Percentiles rank a stretch among this genome's conserved stretches.
Conservation (phyloP, 1,284 basidiomycete genomes). For the Earliella scabrosa region DNA sequence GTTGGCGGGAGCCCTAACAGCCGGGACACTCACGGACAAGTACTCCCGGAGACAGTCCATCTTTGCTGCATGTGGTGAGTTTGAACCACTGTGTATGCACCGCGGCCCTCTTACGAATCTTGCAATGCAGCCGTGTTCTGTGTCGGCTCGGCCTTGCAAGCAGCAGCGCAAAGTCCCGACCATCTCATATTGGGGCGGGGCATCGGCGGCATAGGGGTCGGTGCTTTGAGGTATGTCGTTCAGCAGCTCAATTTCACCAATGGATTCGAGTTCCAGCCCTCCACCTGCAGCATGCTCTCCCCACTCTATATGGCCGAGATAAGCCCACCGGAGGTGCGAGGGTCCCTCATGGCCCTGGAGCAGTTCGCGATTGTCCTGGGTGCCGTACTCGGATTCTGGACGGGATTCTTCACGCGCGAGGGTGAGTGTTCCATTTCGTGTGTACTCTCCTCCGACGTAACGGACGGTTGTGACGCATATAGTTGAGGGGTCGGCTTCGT, state of each 20-base stretch:
- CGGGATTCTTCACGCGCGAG: slow-evolving; percentile 72
- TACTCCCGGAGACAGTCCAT: slow-evolving; percentile 72
- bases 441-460: background rate
- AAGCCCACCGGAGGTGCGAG: slow-evolving; percentile 79
- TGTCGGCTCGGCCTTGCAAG: slow-evolving; percentile 73
- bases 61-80: slow-evolving; percentile 65
- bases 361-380: slow-evolving; percentile 81
- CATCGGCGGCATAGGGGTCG: slow-evolving; percentile 80
- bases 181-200: slow-evolving; percentile 71
- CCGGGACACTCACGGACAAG: slow-evolving; percentile 70
- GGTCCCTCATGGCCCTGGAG: slow-evolving; percentile 79
- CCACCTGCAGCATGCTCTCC: slow-evolving; percentile 63
- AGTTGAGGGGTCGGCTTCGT: slow-evolving; percentile 66
- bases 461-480: background rate
- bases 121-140: slow-evolving; percentile 62
- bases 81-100: background rate
- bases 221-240: slow-evolving; percentile 62
- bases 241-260: too few species aligned
- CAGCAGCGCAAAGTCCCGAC: slow-evolving; percentile 55
- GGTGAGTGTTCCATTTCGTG: slow-evolving; percentile 44
- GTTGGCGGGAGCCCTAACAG: slow-evolving; percentile 67
- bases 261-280: background rate
- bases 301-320: slow-evolving; percentile 87
- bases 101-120: background rate
- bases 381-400: slow-evolving; percentile 82